Conservation (phyloP, 1,139 yeast genomes). For the Zygoascus sp. region DNA sequence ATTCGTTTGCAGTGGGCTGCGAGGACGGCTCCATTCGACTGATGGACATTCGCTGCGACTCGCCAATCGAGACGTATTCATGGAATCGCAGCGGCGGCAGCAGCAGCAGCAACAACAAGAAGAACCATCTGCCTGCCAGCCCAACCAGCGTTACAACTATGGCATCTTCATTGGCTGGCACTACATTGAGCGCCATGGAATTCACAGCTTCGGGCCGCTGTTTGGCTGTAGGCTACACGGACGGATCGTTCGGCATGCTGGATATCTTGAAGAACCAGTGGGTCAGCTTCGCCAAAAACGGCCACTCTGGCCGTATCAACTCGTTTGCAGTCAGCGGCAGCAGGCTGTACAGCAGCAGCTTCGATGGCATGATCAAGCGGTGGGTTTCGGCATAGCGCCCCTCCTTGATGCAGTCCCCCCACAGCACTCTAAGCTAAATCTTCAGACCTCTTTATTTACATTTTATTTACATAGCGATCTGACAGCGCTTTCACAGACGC, state of each 20-base stretch:
- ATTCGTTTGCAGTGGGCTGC: slow-evolving; percentile 48
- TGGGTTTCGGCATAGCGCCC: slow-evolving; percentile 19
- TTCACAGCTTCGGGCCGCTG: slow-evolving; percentile 74
- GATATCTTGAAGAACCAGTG: slow-evolving; percentile 64
- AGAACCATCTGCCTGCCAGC: too few species aligned
- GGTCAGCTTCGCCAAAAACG: slow-evolving; percentile 52
- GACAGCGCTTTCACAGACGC: too few species aligned
- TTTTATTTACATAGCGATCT: slow-evolving; percentile 9
- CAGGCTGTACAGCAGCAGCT: slow-evolving; percentile 34
- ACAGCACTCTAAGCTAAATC: background rate
- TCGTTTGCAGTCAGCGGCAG: slow-evolving; percentile 71
- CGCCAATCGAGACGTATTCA: slow-evolving; percentile 46
- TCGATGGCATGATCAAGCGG: slow-evolving; percentile 33
- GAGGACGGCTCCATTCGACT: slow-evolving; percentile 75
- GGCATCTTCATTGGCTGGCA: background rate
- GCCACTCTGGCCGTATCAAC: slow-evolving; percentile 58
- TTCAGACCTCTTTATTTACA: slow-evolving; percentile 7
- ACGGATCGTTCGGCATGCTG: slow-evolving; percentile 73
- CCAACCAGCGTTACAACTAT: too few species aligned
- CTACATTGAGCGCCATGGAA: slow-evolving; percentile 56
- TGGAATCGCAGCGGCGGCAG: too few species aligned
- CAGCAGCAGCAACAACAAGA: too few species aligned
- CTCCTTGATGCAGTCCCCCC: too few species aligned
- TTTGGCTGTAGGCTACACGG: slow-evolving; percentile 71
- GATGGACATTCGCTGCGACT: slow-evolving; percentile 74